Base-by-base conservation (phyloP, 306 rosid species). In the Fragaria iinumae region DNA sequence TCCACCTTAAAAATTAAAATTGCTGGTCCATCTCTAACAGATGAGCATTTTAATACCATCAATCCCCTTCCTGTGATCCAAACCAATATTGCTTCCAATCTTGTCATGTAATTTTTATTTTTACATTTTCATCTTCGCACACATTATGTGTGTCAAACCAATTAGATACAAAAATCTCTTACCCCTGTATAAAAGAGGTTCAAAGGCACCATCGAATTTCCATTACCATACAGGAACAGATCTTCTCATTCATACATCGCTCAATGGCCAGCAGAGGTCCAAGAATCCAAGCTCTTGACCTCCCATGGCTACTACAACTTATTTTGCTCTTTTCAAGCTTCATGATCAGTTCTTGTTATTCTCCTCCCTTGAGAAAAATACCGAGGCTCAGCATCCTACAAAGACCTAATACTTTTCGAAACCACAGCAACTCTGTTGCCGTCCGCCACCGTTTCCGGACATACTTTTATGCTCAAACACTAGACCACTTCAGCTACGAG, bases 401-500 rank as follows among this genome's bases (percentile, higher is more conserved):
- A 13, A 29, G 67, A 29, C 20, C 67, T 27, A 62, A 13, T 29
- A 27, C 17, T 14, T 29, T 5, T 7, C 67, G 67, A 29, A 29
- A 62, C 32, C 67, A 29, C 41, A 23, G 39, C 67, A 5, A 3
- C 27, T 60, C 67, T 12, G n/a, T 4, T 62, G 67, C 41, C 14
- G 9, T 18, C 9, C 67, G 5, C 67, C 67, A 27, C 18, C 67
- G 20, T 6, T 29, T 64, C 11, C 3, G 45, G 45, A 85, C 83
- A 41, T 83, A 63, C 38, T 85, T 79, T 47, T 87, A 81, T 72
- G 78, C 75, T 20, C 93, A 89, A 83, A 85, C 80, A 9, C 80
- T 89, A 0, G 90, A 89, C 48, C 91, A 89, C 77, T 87, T 89
- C 81, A 87, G 83, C 79, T 89, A 81, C 21, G 64, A 71, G 21